Conservation (phyloP, 768 basidiomycete genomes). For the Porpolomopsis calyptriformis region DNA sequence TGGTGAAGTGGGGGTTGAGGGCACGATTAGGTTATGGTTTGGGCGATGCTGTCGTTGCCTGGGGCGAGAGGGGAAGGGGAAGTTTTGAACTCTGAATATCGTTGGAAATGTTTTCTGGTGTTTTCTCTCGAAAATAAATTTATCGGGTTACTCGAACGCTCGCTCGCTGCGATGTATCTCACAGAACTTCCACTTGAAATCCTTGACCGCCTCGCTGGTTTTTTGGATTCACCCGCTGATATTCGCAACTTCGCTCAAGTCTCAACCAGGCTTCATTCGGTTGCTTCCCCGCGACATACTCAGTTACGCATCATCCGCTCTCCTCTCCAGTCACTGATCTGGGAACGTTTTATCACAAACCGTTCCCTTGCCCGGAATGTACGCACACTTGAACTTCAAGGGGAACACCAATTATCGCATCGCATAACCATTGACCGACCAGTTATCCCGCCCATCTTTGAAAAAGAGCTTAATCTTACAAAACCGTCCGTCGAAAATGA, state of each 20-base stretch:
- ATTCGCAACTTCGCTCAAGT: not conserved
- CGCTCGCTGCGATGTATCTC: too few relatives aligned
- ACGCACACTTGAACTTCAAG: not conserved
- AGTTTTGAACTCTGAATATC: not conserved
- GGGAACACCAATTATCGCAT: not conserved
- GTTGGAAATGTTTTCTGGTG: too few relatives aligned
- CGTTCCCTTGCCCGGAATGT: not conserved
- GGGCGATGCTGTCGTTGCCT: not conserved
- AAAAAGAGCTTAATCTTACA: not conserved
- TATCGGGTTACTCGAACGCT: too few relatives aligned
- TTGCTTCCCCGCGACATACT: not conserved
- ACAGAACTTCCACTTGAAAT: not conserved
- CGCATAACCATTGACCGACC: not conserved
- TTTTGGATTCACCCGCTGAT: not conserved
- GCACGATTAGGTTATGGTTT: not conserved
- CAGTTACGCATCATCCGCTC: not conserved
- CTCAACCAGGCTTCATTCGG: not conserved
- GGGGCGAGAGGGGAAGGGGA: not conserved
- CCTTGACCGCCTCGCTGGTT: not conserved
- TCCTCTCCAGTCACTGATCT: not conserved
- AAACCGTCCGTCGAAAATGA: not conserved
- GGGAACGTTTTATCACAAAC: not conserved
- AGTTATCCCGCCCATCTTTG: not conserved
- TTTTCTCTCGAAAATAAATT: too few relatives aligned
- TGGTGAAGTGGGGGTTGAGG: not conserved